Conservation (phyloP, 192 early-diverging fungal genomes). For the Rhizoclosmatium globosum region DNA sequence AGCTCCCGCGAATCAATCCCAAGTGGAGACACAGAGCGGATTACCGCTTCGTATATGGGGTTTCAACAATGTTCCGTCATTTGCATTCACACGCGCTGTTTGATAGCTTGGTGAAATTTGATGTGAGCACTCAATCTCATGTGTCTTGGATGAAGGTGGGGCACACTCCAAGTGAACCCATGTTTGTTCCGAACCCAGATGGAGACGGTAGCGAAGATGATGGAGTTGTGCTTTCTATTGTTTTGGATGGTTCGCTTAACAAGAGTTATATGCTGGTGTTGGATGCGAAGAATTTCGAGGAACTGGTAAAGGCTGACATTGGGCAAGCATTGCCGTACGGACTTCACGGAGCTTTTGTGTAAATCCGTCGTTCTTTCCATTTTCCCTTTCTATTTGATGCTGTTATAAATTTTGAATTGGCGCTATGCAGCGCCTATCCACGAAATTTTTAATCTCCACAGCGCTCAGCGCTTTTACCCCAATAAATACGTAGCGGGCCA, state of each 20-base stretch:
- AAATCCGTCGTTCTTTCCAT: not conserved
- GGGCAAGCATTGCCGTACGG: conserved; percentile 70
- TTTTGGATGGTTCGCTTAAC: conserved; percentile 69
- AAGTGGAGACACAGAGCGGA: conserved; percentile 26
- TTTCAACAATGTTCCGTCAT: conserved; percentile 20
- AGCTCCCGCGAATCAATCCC: conserved; percentile 40
- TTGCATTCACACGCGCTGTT: conserved; percentile 47
- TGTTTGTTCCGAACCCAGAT: conserved; percentile 74
- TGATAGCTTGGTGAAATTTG: conserved; percentile 33
- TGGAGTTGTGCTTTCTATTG: conserved; percentile 78
- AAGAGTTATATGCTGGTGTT: conserved; percentile 77
- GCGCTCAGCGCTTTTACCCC: not conserved
- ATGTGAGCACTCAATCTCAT: conserved; percentile 24
- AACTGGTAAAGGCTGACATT: conserved; percentile 72
- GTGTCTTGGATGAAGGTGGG: conserved; percentile 60
- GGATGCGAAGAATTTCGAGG: conserved; percentile 73
- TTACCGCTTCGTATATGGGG: conserved; percentile 49
- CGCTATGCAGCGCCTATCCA: not conserved
- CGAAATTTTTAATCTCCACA: not conserved
- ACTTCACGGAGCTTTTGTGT: conserved; percentile 62
- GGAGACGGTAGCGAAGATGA: conserved; percentile 64
- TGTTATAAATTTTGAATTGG: not conserved
- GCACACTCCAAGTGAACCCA: conserved; percentile 81
- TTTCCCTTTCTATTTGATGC: not conserved
- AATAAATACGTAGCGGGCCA: not conserved